Conservation (phyloP, 352 stramenopile genomes). For the Peronospora farinosa region DNA sequence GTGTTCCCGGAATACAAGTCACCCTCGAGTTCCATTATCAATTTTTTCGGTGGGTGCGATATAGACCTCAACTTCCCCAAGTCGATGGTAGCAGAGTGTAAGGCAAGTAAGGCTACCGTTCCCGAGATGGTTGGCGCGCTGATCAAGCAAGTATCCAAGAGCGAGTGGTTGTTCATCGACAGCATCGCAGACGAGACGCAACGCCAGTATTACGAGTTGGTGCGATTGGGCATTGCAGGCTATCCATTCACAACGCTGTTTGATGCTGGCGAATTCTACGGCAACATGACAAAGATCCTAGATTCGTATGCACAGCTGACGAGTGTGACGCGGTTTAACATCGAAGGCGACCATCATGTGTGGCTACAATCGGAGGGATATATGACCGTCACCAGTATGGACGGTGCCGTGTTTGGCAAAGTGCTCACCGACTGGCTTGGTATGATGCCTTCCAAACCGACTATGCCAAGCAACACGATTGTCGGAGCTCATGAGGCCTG, state of each 20-base stretch:
- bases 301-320: constrained; percentile 30
- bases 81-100: constrained; percentile 22
- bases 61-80: constrained; percentile 27
- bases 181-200: constrained; percentile 42
- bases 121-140: constrained; percentile 29
- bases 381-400: constrained; percentile 7
- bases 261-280: constrained; percentile 32
- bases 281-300: constrained; percentile 32
- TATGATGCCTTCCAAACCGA: not conserved
- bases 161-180: constrained; percentile 46
- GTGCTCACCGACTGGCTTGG: constrained; percentile 20
- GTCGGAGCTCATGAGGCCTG: no score
- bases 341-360: constrained; percentile 25
- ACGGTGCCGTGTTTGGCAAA: constrained; percentile 15
- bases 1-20: constrained; percentile 34
- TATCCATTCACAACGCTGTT: constrained; percentile 41
- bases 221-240: constrained; percentile 30
- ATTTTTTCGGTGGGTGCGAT: constrained; percentile 42
- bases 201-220: constrained; percentile 44
- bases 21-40: constrained; percentile 30
- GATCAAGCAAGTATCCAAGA: constrained; percentile 23
- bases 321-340: constrained; percentile 22
- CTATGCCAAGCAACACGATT: no score
- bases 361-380: constrained; percentile 17
- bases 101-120: constrained; percentile 23